phyloP scores from a whole-genome alignment of 352 stramenopile species.

The Blastocystis hominis region DNA sequence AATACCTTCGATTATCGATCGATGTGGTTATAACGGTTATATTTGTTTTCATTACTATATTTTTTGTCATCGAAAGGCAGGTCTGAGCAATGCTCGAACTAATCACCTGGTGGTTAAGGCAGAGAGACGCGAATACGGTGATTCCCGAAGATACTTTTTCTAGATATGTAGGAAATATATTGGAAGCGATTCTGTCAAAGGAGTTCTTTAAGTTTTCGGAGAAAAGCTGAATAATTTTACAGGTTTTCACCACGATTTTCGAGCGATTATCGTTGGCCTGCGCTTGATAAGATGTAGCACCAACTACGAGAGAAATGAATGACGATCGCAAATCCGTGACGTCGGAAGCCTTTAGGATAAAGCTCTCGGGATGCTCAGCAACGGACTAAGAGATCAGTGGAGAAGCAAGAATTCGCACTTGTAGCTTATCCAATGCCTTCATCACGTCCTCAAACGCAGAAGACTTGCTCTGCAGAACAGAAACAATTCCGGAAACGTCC shows the following conservation, averaged over 20 bases:
- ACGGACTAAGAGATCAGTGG: not conserved
- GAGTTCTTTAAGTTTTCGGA: not conserved
- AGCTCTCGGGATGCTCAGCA: not conserved
- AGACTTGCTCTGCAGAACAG: not conserved
- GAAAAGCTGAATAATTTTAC: not conserved
- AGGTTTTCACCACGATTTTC: not conserved
- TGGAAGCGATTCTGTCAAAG: not conserved
- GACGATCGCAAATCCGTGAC: not conserved
- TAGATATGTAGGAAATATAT: constrained; percentile 1
- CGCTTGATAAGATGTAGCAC: not conserved
- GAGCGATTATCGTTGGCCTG: constrained; percentile 18
- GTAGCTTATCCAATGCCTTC: not conserved
- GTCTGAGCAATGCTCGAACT: not conserved
- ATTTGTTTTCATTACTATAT: not conserved
- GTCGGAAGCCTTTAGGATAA: not conserved
- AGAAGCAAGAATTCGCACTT: not conserved
- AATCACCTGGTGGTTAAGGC: not conserved
- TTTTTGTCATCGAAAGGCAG: not conserved
- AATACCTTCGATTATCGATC: not conserved
- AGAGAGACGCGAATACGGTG: not conserved
- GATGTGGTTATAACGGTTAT: not conserved
- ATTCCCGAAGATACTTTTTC: constrained; percentile 21
- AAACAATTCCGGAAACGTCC: not conserved
- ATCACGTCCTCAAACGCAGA: constrained; percentile 2
- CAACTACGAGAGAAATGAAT: not conserved